Percentiles rank a stretch among this genome's conserved stretches.
Evolutionary conservation across 257 asterid genomes (phyloP).

Genomic region (Solanum dulcamara): DNA sequence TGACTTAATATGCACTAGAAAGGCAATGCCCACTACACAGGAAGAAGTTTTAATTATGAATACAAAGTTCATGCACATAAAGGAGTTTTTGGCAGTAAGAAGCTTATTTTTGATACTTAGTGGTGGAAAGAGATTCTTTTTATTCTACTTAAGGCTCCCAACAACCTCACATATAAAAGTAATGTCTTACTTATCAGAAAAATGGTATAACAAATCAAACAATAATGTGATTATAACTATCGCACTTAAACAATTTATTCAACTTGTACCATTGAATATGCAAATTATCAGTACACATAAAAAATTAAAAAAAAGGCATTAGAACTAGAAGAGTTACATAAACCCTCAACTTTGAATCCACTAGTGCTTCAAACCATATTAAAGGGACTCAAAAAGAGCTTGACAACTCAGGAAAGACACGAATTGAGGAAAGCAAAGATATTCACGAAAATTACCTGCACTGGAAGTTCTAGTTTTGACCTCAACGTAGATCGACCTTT

Average conservation of each 20-base stretch:
- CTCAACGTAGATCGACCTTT: conserved; percentile 56
- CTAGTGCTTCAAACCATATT: neutral
- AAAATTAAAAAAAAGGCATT: neutral
- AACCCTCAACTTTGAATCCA: neutral
- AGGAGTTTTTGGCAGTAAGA: neutral
- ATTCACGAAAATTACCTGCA: conserved; percentile 54
- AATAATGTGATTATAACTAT: neutral
- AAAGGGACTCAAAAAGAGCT: neutral
- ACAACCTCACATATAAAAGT: neutral
- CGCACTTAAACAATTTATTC: neutral
- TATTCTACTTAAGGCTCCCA: neutral
- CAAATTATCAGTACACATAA: neutral
- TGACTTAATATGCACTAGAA: neutral
- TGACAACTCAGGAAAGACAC: neutral
- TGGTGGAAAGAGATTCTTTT: neutral
- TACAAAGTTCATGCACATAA: neutral
- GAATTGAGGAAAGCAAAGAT: conserved; percentile 1
- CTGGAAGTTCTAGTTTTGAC: conserved; percentile 93
- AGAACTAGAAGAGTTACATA: neutral
- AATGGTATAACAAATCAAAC: neutral
- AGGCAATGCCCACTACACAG: neutral
- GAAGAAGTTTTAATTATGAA: neutral
- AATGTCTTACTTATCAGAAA: neutral
- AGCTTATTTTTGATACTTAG: neutral
- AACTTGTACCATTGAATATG: neutral